Evolutionary conservation across 768 basidiomycete species (phyloP).

Genomic region (Saitozyma podzolica): DNA sequence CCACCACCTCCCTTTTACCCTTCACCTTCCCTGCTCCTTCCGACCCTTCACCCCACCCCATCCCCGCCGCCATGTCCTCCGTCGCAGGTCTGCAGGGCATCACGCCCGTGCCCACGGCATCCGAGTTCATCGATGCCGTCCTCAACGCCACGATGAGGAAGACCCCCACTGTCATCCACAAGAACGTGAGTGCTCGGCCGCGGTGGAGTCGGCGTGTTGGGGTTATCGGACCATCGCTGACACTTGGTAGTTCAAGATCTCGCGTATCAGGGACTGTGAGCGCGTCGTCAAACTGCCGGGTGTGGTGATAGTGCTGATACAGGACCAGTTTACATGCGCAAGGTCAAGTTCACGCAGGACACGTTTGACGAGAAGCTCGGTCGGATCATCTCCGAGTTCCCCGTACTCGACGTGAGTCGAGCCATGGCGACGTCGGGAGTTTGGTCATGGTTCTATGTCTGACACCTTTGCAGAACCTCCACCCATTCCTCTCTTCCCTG

Average conservation of each 20-base stretch:
- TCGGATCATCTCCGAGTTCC: slow-evolving; percentile 92
- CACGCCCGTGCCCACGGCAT: slow-evolving; percentile 95
- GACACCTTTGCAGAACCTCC: slow-evolving; percentile 65
- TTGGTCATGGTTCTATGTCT: neutral
- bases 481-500: slow-evolving; percentile 91
- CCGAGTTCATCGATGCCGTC: slow-evolving; percentile 70
- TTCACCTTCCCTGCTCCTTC: neutral
- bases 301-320: slow-evolving; percentile 10
- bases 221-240: slow-evolving; percentile 4
- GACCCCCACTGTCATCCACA: slow-evolving; percentile 98
- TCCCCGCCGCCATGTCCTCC: slow-evolving; percentile 31
- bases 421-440: neutral
- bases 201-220: neutral
- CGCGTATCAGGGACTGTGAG: slow-evolving; percentile 77
- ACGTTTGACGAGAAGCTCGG: slow-evolving; percentile 93
- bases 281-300: neutral
- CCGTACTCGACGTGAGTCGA: slow-evolving; percentile 84
- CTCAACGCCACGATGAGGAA: slow-evolving; percentile 76
- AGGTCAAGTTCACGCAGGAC: slow-evolving; percentile 98
- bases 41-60: neutral
- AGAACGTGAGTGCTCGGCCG: slow-evolving; percentile 61
- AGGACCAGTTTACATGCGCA: slow-evolving; percentile 77
- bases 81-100: slow-evolving; percentile 81
- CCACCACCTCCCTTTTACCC: too few species aligned
- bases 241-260: slow-evolving; percentile 76